Evolutionary conservation across 163 green algal species (phyloP).

Genomic region (Chlorella variabilis): DNA sequence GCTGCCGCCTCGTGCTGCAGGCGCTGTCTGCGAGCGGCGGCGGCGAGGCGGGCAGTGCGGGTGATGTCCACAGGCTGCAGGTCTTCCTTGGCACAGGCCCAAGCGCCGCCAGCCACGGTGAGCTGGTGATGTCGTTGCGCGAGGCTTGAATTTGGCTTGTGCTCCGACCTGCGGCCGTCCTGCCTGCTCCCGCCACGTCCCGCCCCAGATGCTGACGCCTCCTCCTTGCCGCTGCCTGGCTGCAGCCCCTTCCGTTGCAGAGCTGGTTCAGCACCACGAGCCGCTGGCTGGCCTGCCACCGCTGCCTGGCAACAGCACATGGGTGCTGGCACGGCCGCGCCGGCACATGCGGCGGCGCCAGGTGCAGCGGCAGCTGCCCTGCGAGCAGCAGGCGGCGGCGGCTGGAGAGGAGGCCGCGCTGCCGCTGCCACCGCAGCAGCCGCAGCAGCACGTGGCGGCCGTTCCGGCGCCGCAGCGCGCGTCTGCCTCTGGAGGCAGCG

Average conservation of each 20-base stretch:
- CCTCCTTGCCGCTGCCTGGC: not conserved
- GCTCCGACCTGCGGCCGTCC: no score
- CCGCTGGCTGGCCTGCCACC: not conserved
- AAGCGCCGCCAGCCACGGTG: not conserved
- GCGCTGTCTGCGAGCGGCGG: not conserved
- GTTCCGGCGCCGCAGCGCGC: not conserved
- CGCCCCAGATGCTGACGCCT: no score
- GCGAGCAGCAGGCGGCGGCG: not conserved
- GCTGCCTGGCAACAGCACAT: not conserved
- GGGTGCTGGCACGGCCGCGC: not conserved
- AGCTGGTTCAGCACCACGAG: not conserved
- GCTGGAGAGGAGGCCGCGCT: not conserved
- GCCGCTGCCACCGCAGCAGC: not conserved
- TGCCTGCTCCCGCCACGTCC: no score
- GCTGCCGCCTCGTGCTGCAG: no score
- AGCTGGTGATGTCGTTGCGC: not conserved
- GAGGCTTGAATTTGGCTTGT: no score
- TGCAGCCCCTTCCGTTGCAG: not conserved
- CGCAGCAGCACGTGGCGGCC: not conserved
- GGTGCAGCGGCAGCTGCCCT: not conserved
- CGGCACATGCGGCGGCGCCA: constrained; percentile 2
- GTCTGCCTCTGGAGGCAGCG: not conserved
- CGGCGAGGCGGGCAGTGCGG: not conserved
- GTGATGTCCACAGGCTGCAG: not conserved
- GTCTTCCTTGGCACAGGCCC: not conserved